Base-by-base conservation (phyloP, 2,329 filamentous ascomycete genomes). In the Alternaria viburni region DNA sequence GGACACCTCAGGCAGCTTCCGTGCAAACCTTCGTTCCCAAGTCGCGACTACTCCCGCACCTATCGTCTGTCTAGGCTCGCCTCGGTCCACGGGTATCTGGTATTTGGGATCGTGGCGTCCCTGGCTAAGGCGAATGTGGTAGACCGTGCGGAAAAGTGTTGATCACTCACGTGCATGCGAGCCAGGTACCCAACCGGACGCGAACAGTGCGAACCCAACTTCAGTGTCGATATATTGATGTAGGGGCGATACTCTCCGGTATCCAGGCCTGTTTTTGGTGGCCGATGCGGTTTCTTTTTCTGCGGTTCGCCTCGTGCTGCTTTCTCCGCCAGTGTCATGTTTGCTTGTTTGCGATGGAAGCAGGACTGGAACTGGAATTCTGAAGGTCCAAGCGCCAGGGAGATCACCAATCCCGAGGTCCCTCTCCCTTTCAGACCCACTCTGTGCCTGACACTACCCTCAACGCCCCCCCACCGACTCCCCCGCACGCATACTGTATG, bases 351-450 rank as follows among this genome's bases (percentile, higher is more conserved):
- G 25, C 23, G 52, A 55, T 36, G n/a, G 10, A 26, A 26, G 45
- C 28, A 15, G 32, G 21, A 45, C 32, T 52, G 28, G 47, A 12
- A 45, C 32, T 36, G 28, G 55, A 19, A 26, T 50, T 19, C 52
- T 17, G 25, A 23, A 52, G 59, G 46, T 54, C 57, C 60, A 56
- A 62, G 67, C 61, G 65, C 26, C 52, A 10, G 62, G 49, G 30
- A 64, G 61, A 67, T 67, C 58, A 51, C 36, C 54, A 41, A 41
- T 41, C 32, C 32, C 32, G 32, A 41, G 32, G 32, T 47, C 28
- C 26, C 57, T 61, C 54, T 56, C 58, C 61, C 54, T 57, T 63
- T 61, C 26, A 54, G 47, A 61, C 57, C 55, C 59, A 55, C 58
- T 43, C 13, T 58, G 32, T 59, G 23, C 61, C 59, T 62, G 57